Percentiles rank a stretch among this genome's conserved stretches.
Conservation (phyloP, 306 rosid species). For the Morella rubra region DNA sequence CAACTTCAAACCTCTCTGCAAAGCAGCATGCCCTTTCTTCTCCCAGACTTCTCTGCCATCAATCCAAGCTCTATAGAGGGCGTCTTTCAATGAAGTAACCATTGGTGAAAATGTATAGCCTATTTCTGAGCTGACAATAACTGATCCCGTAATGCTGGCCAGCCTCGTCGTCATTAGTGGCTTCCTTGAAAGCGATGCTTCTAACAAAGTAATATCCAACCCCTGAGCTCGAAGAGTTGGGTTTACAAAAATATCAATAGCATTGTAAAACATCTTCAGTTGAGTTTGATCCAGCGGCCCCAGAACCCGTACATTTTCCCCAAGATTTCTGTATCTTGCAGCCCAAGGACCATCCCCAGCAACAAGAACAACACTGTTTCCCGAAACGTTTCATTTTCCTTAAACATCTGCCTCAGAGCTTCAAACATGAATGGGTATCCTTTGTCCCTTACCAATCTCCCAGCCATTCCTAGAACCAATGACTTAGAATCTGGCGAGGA, state of each 20-base stretch:
- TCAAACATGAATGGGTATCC: constrained; percentile 90
- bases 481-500: no score
- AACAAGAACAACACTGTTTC: constrained; percentile 53
- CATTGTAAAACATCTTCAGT: constrained; percentile 68
- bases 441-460: constrained; percentile 89
- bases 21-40: background rate
- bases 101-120: background rate
- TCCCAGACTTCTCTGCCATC: background rate
- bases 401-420: no score
- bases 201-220: constrained; percentile 90
- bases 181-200: constrained; percentile 91
- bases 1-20: background rate
- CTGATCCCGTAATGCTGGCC: constrained; percentile 47
- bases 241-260: constrained; percentile 78
- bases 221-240: constrained; percentile 96
- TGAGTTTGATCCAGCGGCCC: constrained; percentile 80
- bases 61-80: background rate
- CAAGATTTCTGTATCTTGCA: constrained; percentile 64
- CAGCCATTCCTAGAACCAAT: constrained; percentile 48
- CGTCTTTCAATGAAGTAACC: background rate
- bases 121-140: no score
- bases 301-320: constrained; percentile 62
- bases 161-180: constrained; percentile 85
- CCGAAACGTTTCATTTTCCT: constrained; percentile 43
- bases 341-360: constrained; percentile 98